Base-by-base conservation (phyloP, 2,329 filamentous ascomycete genomes). In the Trichoderma afroharzianum region DNA sequence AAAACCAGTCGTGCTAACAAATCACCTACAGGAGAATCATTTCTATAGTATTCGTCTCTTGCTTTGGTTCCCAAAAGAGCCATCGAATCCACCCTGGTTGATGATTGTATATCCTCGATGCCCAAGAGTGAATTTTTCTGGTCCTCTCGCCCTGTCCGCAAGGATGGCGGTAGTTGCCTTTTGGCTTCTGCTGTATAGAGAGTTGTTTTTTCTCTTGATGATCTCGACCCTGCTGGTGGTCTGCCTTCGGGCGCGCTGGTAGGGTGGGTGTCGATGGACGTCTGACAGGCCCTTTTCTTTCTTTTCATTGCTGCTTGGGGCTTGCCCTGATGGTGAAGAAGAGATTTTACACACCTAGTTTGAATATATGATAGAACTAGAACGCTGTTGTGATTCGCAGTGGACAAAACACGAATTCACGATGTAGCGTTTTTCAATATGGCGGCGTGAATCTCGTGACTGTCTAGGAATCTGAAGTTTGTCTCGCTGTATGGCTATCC, bases 11-110 rank as follows among this genome's bases (percentile, higher is more conserved):
- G 62, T 73, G 72, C 76, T 79, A 75, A 78, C 75, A 71, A 73
- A 69, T 71, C 50, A n/a, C n/a, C n/a, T 75, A 75, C 81, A 86
- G 81, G 84, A 94, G 93, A 95, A 95, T 95, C 93, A 93, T 93
- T 97, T 97, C 92, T 97, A 95, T 94, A 97, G 94, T 95, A 91
- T 88, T 93, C 90, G 90, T 94, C 92, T 88, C 87, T 88, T 90
- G 93, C 93, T 96, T 92, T 93, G 90, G 92, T 95, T 89, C 90
- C 90, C 88, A 94, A 88, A 92, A 87, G 88, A 97, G 94, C 93
- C 89, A 94, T 92, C 95, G 92, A 94, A 89, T 90, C 90, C 89
- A 95, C 91, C 92, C 93, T 94, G 93, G 93, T 92, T 93, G 93
- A 97, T 96, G 93, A 97, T 83, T 84, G 79, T 79, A 93, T 89